Evolutionary conservation across 2,329 filamentous ascomycete genomes (phyloP).

Genomic region (Penicillium hordei): DNA sequence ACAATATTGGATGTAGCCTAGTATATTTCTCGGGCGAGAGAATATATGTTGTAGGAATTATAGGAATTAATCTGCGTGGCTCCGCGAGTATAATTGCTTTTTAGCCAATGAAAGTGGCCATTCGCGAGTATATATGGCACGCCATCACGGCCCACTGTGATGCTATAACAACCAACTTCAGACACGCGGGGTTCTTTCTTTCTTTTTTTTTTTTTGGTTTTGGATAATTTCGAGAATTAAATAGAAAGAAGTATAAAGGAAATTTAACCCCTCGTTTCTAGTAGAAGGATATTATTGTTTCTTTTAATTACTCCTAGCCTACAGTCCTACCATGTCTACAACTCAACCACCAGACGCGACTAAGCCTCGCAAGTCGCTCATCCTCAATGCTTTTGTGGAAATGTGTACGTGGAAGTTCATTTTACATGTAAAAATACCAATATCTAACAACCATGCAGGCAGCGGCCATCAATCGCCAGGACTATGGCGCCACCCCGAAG

Average conservation of each 20-base stretch:
- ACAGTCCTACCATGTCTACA: not conserved
- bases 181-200: constrained; percentile 7
- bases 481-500: constrained; percentile 64
- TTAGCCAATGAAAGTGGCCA: constrained; percentile 7
- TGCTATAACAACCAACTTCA: constrained; percentile 23
- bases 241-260: not conserved
- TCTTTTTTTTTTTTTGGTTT: not conserved
- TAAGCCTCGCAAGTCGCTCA: constrained; percentile 47
- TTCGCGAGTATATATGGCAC: constrained; percentile 17
- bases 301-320: not conserved
- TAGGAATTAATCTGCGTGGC: not conserved
- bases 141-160: constrained; percentile 40
- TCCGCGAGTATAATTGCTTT: not conserved
- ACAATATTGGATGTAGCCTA: not conserved
- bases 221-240: not conserved
- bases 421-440: not conserved
- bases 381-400: constrained; percentile 54
- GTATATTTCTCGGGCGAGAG: not conserved
- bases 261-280: not conserved
- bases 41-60: too few relatives aligned
- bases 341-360: constrained; percentile 14
- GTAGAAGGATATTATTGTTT: not conserved
- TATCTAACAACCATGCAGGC: constrained; percentile 28
- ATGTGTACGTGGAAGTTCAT: constrained; percentile 40
- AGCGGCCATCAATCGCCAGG: constrained; percentile 57